phyloP scores from a whole-genome alignment of 805 yeast species.

The Lipomyces chichibuensis region DNA sequence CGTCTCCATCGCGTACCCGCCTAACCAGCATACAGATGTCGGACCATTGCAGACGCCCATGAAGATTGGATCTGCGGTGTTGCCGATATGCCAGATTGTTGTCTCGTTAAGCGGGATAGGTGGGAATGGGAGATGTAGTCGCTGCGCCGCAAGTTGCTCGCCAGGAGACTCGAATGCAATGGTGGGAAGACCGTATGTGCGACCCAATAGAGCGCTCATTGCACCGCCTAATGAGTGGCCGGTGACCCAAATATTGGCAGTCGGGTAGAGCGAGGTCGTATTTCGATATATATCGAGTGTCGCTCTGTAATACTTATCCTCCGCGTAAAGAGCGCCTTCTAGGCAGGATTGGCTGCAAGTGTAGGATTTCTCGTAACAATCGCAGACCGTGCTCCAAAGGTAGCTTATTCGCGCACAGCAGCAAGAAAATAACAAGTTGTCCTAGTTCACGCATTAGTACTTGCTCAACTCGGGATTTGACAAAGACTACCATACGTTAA shows the following conservation, averaged over 20 bases:
- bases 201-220: conserved; percentile 74
- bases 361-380: conserved; percentile 80
- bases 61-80: conserved; percentile 94
- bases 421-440: conserved; percentile 87
- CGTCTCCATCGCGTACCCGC: conserved; percentile 97
- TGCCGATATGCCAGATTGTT: conserved; percentile 93
- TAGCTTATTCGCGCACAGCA: conserved; percentile 95
- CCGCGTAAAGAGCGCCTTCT: conserved; percentile 72
- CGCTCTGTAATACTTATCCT: conserved; percentile 84
- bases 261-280: conserved; percentile 68
- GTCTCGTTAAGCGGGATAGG: conserved; percentile 77
- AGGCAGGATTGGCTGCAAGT: conserved; percentile 89
- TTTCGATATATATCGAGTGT: conserved; percentile 75
- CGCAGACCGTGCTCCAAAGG: conserved; percentile 95
- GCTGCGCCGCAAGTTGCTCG: conserved; percentile 75
- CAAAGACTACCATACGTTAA: conserved; percentile 49
- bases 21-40: conserved; percentile 83
- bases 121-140: conserved; percentile 86
- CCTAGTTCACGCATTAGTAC: conserved; percentile 44
- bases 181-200: conserved; percentile 89
- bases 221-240: conserved; percentile 98
- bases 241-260: conserved; percentile 80
- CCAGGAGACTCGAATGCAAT: conserved; percentile 96
- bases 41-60: conserved; percentile 98
- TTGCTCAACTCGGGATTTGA: background rate